Base-by-base conservation (phyloP, 1,139 yeast genomes). In the Zygotorulaspora mrakii region DNA sequence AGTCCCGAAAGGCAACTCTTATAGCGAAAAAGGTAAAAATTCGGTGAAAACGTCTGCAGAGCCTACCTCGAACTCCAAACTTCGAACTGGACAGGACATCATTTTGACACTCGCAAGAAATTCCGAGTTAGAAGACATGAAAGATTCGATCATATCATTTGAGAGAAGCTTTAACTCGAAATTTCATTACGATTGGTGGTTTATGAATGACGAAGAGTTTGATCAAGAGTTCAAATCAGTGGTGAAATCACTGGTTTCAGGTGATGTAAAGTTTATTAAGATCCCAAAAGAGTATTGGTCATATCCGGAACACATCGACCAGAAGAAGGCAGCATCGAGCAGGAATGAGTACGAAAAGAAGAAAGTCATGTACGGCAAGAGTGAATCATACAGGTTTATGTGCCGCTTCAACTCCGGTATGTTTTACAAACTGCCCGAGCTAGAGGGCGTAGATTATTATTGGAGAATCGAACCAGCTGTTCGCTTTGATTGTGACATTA, bases 391-490 rank as follows among this genome's bases (percentile, higher is more conserved):
- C 59, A 79, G 76, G 49, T 73, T 73, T 49, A 77, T 76, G 82
- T 76, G 82, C 53, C 73, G 94, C 4, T 84, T 80, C 59, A 82
- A 84, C 58, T 76, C 89, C 0, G 94, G 95, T 1, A 70, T 73
- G 48, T 88, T 88, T 59, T 85, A 77, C 66, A 74, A 78, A 45
- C 94, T 81, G 60, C 82, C 82, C 2, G 62, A 83, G 47, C 78
- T 89, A 33, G 68, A 60, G 40, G 70, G 76, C 42, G 71, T 77
- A 46, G 86, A 86, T 45, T 88, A 94, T 89, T 88, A 87, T 65
- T 88, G 96, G 96, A 71, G 96, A 40, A 87, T 89, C 5, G 96
- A 89, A 61, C 96, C 96, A 1, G 81, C 83, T 49, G 91, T 89
- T 33, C 81, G 83, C 47, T 88, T 85, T 60, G 86, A 72, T 58